A percentile compares a stretch with the other conserved stretches of the same genome.
Conservation (phyloP, 768 basidiomycete species). For the Lactifluus piperatus region DNA sequence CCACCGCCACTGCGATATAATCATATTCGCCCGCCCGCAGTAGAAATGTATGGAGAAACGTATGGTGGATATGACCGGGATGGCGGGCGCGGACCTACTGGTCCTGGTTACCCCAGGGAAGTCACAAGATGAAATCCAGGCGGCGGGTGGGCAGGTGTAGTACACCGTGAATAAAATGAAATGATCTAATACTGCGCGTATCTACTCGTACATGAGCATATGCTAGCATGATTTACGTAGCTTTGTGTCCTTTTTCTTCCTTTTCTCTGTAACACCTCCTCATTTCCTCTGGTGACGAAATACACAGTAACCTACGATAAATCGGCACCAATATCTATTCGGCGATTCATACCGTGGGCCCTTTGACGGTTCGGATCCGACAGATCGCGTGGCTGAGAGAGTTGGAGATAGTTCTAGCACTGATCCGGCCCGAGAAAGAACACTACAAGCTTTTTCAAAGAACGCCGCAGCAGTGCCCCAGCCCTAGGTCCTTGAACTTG, state of each 20-base stretch:
- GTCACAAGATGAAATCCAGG: neutral
- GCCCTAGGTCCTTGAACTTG: too few relatives aligned
- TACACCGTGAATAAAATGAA: neutral
- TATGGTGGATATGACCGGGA: conserved; percentile 10
- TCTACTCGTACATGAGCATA: neutral
- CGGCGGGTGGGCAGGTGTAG: too few relatives aligned
- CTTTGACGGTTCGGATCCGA: too few relatives aligned
- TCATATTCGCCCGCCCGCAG: neutral
- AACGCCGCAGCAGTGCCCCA: too few relatives aligned
- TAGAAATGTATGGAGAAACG: neutral
- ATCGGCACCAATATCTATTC: neutral
- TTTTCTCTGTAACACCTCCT: neutral
- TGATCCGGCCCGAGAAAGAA: too few relatives aligned
- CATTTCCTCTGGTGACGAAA: neutral
- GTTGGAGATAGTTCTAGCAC: too few relatives aligned
- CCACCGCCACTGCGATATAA: neutral
- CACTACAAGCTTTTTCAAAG: too few relatives aligned
- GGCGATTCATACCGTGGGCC: neutral
- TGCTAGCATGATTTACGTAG: neutral
- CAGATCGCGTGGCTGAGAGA: too few relatives aligned
- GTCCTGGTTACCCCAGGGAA: conserved; percentile 2
- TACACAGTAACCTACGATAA: neutral
- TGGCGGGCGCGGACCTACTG: neutral
- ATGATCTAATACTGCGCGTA: neutral
- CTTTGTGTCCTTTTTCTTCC: neutral